Evolutionary conservation across 768 basidiomycete species (phyloP), one percentile per base, ranked within the genome.

Genomic region (Collybiopsis confluens): DNA sequence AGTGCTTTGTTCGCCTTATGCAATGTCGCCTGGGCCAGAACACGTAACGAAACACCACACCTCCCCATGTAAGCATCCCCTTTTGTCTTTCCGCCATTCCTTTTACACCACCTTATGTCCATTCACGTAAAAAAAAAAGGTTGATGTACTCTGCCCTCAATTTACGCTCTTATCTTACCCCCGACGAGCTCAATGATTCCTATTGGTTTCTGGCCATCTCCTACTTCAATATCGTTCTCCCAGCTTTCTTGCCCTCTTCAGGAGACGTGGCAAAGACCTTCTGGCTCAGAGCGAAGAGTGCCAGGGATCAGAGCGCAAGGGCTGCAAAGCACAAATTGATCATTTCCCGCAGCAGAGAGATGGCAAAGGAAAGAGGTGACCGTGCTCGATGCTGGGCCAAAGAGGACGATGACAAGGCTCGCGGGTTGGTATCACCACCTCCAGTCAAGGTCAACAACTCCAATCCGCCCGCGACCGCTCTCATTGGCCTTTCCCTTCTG

Each of bases 71-170:
- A 65, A 61, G 75, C 61, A n/a, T 38, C 49, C 30, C 0, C 28
- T 33, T 8, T 38, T 43, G n/a, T 20, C 47, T n/a, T 28, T 18
- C 28, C 21, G 21, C 27, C 8, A 20, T 26, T 3, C 44, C 26
- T 4, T 26, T 21, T 28, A n/a, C n/a, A n/a, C 26, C 30, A 21
- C 21, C 33, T 13, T 40, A 58, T 51, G 45, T 42, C 51, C 27
- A 4, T 51, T 38, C 18, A 27, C 43, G 2, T 30, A 18, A 54
- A 85, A n/a, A n/a, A n/a, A n/a, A n/a, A n/a, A n/a, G 83, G 53
- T 81, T 92, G 82, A 85, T 93, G 80, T 94, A 94, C 66, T 88
- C 89, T 7, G 90, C 92, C 11, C 72, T 92, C 45, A 93, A 92
- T 67, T 70, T 92, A 36, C 80, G 91, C 2, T 82, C 86, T 4